Evolutionary conservation across 169 alveolate species (phyloP), one percentile per base, ranked within the genome.

Genomic region (Cryptosporidium ubiquitum): DNA sequence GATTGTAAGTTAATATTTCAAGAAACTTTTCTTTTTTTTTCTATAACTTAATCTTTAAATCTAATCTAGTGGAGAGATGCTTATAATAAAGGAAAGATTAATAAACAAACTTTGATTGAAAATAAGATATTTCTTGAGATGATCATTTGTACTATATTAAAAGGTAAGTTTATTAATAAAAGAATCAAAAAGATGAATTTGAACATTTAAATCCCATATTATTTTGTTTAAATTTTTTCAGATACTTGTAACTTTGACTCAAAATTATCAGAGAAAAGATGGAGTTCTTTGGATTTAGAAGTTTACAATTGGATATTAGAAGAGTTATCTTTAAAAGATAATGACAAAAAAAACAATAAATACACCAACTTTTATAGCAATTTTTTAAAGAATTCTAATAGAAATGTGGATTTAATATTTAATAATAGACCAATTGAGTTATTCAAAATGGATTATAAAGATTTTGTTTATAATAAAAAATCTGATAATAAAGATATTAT

Each of bases 401-500:
- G 85, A 55, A 55, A 79, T 49, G 9, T 52, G 20, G 51, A 29
- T 26, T 44, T 79, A 60, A 47, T 79, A 66, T 49, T 79, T 42
- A 37, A 39, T 44, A 23, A 31, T n/a, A 33, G 61, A 33, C 23
- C 61, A 1, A 60, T n/a, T 5, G 75, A 79, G 12, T 40, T 79
- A n/a, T 61, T 79, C 23, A 42, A 12, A 26, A 79, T 79, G 89
- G 89, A 79, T 31, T 79, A 79, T 26, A 79, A 79, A 12, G 35
- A 37, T 12, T 79, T 79, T 42, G 31, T 29, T 23, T 69, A 69
- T 23, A 14, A 44, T 2, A 40, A 39, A 10, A 26, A 39, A 9
- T 31, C 18, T 7, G 29, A 12, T n/a, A 31, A 26, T 66, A 33
- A 42, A 20, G 57, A 42, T 23, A 18, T 64, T 79, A 42, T 58